These are phyloP conservation scores for Candida glaebosa DNA, from an alignment of 805 yeast species.

Conservation along the genomic window DNA sequence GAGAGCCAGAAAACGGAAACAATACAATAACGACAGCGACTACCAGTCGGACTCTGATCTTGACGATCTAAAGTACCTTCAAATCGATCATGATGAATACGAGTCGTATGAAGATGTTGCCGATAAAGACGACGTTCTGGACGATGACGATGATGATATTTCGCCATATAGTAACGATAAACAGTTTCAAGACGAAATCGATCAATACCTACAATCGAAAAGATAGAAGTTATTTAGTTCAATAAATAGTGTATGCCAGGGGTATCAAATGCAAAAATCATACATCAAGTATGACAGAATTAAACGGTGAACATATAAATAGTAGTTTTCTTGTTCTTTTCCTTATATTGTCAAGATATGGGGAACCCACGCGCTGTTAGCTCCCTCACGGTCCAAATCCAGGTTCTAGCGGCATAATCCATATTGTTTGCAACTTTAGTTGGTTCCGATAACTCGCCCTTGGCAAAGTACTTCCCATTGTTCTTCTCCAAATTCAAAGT, in stretches of 20 bases:
- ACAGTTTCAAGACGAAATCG: conserved; percentile 1
- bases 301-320: background rate
- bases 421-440: conserved; percentile 53
- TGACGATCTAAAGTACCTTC: conserved; percentile 4
- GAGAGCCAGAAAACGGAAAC: conserved; percentile 5
- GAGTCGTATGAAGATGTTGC: conserved; percentile 5
- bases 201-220: conserved; percentile 1
- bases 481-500: conserved; percentile 47
- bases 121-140: conserved; percentile 4
- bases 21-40: conserved; percentile 17
- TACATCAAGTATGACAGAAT: background rate
- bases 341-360: no score
- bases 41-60: conserved; percentile 9
- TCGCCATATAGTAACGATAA: conserved; percentile 1
- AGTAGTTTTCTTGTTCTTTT: no score
- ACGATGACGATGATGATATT: conserved; percentile 7
- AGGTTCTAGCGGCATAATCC: conserved; percentile 62
- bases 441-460: conserved; percentile 55
- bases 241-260: background rate
- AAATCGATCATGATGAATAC: conserved; percentile 4
- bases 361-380: conserved; percentile 46
- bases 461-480: conserved; percentile 68
- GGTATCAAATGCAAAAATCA: background rate
- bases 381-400: conserved; percentile 76
- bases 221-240: background rate